A percentile compares a stretch with the other conserved stretches of the same genome.
Evolutionary conservation across 2,329 filamentous ascomycete genomes (phyloP).

Genomic region (Endocalyx cinctus): DNA sequence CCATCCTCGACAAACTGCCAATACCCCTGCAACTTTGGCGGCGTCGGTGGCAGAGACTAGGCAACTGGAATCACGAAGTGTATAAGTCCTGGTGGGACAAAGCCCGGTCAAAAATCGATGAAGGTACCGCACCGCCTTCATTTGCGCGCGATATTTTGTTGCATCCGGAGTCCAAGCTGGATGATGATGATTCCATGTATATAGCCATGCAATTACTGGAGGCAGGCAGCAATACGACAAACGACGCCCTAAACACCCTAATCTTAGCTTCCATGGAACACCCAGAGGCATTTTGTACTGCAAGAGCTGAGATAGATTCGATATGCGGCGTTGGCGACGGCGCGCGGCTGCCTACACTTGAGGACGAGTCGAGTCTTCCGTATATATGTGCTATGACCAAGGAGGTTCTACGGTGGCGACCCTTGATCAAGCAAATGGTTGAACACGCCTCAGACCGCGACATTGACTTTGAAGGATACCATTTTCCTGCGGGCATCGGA

Average conservation of each 20-base stretch:
- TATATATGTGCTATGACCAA: conserved; percentile 40
- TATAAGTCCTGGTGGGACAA: conserved; percentile 32
- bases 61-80: conserved; percentile 28
- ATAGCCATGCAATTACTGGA: conserved; percentile 31
- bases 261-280: conserved; percentile 25
- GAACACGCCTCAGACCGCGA: conserved; percentile 35
- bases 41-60: conserved; percentile 27
- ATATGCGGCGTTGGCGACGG: conserved; percentile 32
- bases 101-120: neutral
- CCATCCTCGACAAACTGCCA: conserved; percentile 27
- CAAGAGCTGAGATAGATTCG: conserved; percentile 38
- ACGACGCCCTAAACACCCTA: conserved; percentile 29
- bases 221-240: conserved; percentile 39
- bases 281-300: conserved; percentile 28
- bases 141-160: conserved; percentile 30
- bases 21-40: conserved; percentile 29
- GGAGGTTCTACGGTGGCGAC: conserved; percentile 42
- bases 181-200: conserved; percentile 36
- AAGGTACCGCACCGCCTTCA: conserved; percentile 22
- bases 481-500: conserved; percentile 37
- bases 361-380: conserved; percentile 34
- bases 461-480: conserved; percentile 41
- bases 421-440: conserved; percentile 32
- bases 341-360: conserved; percentile 32
- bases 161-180: conserved; percentile 25